A percentile compares a stretch with the other conserved stretches of the same genome.
Conservation (phyloP, 2,329 filamentous ascomycete species). For the Neurospora sp. region DNA sequence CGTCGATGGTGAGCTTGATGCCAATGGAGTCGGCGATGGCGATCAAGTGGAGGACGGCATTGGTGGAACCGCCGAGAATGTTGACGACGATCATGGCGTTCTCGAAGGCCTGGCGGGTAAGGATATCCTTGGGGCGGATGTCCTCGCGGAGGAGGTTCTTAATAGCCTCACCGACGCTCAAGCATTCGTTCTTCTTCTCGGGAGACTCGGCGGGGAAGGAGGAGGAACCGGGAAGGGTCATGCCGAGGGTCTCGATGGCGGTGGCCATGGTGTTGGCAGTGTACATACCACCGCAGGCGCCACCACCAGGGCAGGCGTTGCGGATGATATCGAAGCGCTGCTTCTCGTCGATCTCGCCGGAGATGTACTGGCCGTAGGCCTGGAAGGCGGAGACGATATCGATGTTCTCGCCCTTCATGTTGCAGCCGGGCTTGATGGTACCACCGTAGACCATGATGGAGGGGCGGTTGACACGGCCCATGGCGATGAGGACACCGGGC, state of each 20-base stretch:
- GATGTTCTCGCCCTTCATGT: conserved; percentile 61
- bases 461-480: conserved; percentile 89
- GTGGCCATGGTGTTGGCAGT: conserved; percentile 70
- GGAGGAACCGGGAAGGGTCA: conserved; percentile 74
- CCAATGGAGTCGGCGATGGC: conserved; percentile 75
- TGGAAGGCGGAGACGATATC: conserved; percentile 98
- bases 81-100: conserved; percentile 78
- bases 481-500: conserved; percentile 85
- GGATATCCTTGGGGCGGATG: conserved; percentile 66
- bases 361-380: conserved; percentile 89
- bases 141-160: conserved; percentile 66
- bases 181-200: conserved; percentile 63
- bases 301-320: conserved; percentile 75
- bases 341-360: conserved; percentile 83
- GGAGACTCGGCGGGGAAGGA: conserved; percentile 68
- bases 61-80: conserved; percentile 76
- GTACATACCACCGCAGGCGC: conserved; percentile 82
- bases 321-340: conserved; percentile 91
- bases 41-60: conserved; percentile 76
- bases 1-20: conserved; percentile 73
- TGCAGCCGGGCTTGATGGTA: conserved; percentile 85
- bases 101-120: conserved; percentile 73
- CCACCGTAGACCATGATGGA: conserved; percentile 98
- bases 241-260: conserved; percentile 61
- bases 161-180: conserved; percentile 61